A percentile compares a stretch with the other conserved stretches of the same genome.
Conservation (phyloP, 164 flowering plant species). For the Macadamia integrifolia region DNA sequence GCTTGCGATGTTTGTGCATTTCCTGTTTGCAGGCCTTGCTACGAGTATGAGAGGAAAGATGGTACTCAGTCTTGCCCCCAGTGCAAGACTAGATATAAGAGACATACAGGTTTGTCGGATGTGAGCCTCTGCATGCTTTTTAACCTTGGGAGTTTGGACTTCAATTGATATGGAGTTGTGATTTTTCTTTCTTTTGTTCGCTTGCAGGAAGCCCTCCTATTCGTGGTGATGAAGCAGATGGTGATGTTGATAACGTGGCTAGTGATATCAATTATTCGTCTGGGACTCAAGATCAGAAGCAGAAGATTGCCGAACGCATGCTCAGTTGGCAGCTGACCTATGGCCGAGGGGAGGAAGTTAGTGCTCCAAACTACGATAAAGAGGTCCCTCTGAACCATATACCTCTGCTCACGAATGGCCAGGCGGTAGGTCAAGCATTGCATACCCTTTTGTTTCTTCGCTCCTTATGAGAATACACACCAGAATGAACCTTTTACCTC, state of each 20-base stretch:
- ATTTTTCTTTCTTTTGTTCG: background rate
- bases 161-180: background rate
- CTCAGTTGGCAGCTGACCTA: constrained; percentile 40
- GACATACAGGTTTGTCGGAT: constrained; percentile 35
- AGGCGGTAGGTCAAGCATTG: constrained; percentile 34
- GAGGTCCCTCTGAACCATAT: constrained; percentile 64
- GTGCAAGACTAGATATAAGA: constrained; percentile 57
- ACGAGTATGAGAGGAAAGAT: constrained; percentile 58
- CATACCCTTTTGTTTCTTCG: background rate
- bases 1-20: constrained; percentile 59
- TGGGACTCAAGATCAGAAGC: constrained; percentile 35
- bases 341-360: constrained; percentile 64
- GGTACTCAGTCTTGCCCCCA: constrained; percentile 57
- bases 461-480: background rate
- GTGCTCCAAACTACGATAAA: constrained; percentile 55
- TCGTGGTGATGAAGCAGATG: constrained; percentile 47
- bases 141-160: no score
- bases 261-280: constrained; percentile 49
- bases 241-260: constrained; percentile 32
- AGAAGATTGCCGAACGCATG: constrained; percentile 30
- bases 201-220: constrained; percentile 39
- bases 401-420: constrained; percentile 66
- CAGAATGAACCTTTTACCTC: background rate
- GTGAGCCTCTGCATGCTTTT: background rate
- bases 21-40: constrained; percentile 59